These are phyloP conservation scores for Aquilaria malaccensis DNA, from an alignment of 345 rosid genomes.

Conservation along the genomic window DNA sequence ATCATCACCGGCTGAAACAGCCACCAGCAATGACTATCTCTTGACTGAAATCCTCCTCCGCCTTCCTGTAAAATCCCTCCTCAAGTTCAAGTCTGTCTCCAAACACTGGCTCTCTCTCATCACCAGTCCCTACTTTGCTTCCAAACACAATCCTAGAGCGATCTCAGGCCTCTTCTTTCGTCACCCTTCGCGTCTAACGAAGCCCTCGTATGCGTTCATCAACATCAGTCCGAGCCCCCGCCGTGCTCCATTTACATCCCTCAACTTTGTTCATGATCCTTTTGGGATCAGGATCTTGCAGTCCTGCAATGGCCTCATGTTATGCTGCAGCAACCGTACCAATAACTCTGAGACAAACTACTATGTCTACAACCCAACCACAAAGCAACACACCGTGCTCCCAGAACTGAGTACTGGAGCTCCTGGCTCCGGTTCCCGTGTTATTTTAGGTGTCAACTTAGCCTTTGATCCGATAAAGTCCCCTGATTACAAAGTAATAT, in stretches of 20 bases:
- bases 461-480: constrained; percentile 44
- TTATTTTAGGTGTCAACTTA: constrained; percentile 14
- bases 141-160: neutral
- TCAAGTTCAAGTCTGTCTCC: constrained; percentile 28
- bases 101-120: constrained; percentile 28
- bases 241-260: constrained; percentile 11
- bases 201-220: constrained; percentile 12
- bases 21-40: constrained; percentile 21
- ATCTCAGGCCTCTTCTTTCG: constrained; percentile 15
- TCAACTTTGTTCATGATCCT: constrained; percentile 21
- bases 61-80: constrained; percentile 21
- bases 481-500: constrained; percentile 28
- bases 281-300: constrained; percentile 24
- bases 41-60: constrained; percentile 22
- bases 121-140: constrained; percentile 20
- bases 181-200: neutral
- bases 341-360: constrained; percentile 2
- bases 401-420: constrained; percentile 6
- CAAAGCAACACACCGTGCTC: constrained; percentile 23
- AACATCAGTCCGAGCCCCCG: constrained; percentile 8
- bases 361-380: constrained; percentile 36
- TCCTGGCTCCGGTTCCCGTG: neutral
- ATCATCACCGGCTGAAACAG: constrained; percentile 15
- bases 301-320: constrained; percentile 46
- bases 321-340: constrained; percentile 25